Evolutionary conservation across 805 yeast species (phyloP), one percentile per base, ranked within the genome.

Genomic region (Candida sphagnicola): DNA sequence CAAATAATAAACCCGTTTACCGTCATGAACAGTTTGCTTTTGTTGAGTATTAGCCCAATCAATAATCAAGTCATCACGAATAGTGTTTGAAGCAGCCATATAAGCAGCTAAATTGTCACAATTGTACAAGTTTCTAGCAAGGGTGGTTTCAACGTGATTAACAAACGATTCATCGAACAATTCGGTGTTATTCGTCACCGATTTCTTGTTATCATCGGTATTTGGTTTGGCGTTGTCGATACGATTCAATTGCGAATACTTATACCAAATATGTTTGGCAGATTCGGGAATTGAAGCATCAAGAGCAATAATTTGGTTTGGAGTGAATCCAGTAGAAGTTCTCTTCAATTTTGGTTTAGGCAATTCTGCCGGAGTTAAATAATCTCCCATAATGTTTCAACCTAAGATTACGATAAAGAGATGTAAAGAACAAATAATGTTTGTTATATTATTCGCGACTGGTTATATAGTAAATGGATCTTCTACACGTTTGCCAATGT

Each of bases 21-120:
- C 85, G 55, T 85, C 95, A 51, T 77, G 80, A 34, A 82, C 62
- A 12, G 96, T 88, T 62, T 86, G 93, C 54, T 78, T 74, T 63
- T 89, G 96, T 65, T 89, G 96, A 28, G 97, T 89, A 61, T 82
- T 80, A 59, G 90, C 89, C 97, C 96, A 89, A 51, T 86, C 87
- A 34, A 87, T 72, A 49, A 87, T 74, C 54, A 89, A 67, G 37
- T 82, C 80, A 61, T 90, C 96, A 46, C 95, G 72, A 42, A 89
- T 73, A 17, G 93, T 72, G 53, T 72, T 72, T 4, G 95, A 82
- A 28, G 95, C 78, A 0, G 96, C 95, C 57, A 85, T 95, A 58
- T 90, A 89, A 17, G 96, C 96, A 29, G 95, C 96, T 56, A 89
- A 69, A 42, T 82, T 82, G 61, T 90, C 97, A 66, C 96, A 87